Evolutionary conservation across 1,284 basidiomycete genomes (phyloP).

Genomic region (Schizopora paradoxa): DNA sequence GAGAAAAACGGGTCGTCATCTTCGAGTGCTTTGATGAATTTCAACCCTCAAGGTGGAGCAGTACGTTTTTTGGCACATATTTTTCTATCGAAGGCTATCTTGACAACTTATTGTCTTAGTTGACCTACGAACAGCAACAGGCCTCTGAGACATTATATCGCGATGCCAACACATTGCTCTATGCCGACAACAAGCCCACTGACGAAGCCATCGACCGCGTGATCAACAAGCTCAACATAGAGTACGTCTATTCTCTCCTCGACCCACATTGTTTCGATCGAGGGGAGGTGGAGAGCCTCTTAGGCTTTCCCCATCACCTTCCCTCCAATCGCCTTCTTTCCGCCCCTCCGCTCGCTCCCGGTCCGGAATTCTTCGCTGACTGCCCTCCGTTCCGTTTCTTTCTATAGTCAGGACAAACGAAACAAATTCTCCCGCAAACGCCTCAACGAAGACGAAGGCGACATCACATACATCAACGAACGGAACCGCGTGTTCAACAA

Average conservation of each 20-base stretch:
- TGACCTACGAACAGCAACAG: slow-evolving; percentile 53
- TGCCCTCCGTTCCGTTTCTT: background rate
- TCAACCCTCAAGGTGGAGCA: slow-evolving; percentile 45
- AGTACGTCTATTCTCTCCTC: slow-evolving; percentile 67
- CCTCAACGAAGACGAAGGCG: slow-evolving; percentile 86
- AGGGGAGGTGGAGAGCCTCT: too few species aligned
- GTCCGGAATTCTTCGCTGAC: slow-evolving; percentile 13
- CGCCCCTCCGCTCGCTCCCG: slow-evolving; percentile 1
- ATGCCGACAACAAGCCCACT: slow-evolving; percentile 89
- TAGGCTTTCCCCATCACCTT: too few species aligned
- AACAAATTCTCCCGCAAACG: slow-evolving; percentile 85
- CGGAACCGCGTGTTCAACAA: slow-evolving; percentile 98
- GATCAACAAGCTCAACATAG: slow-evolving; percentile 86
- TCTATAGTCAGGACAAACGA: slow-evolving; percentile 74
- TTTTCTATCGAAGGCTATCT: slow-evolving; percentile 2
- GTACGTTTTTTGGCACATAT: slow-evolving; percentile 24
- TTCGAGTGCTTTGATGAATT: slow-evolving; percentile 37
- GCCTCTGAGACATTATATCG: slow-evolving; percentile 81
- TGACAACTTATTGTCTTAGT: slow-evolving; percentile 6
- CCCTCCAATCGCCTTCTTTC: background rate
- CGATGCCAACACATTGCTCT: slow-evolving; percentile 84
- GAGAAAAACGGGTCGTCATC: slow-evolving; percentile 33
- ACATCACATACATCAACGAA: slow-evolving; percentile 99
- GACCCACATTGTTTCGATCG: too few species aligned
- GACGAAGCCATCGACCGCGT: slow-evolving; percentile 95